These are phyloP conservation scores for Solanum pennellii DNA, from an alignment of 257 asterid species.

Conservation along the genomic window DNA sequence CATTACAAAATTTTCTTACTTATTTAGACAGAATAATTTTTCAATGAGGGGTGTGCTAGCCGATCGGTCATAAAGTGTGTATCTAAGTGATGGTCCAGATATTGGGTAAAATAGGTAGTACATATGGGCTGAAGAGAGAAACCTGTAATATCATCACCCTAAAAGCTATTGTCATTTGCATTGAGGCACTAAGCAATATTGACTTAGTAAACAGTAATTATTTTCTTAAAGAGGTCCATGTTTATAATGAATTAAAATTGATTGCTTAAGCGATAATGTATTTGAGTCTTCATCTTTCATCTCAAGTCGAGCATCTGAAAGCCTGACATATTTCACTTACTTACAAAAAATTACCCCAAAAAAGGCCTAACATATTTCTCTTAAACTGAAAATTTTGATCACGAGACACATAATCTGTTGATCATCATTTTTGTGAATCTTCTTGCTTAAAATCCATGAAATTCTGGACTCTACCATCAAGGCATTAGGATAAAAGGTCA, in stretches of 20 bases:
- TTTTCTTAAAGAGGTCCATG: background rate
- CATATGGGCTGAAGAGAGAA: background rate
- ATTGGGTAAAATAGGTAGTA: background rate
- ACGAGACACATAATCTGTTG: background rate
- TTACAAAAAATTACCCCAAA: background rate
- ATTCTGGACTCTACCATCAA: background rate
- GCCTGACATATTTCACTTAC: background rate
- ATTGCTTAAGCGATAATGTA: background rate
- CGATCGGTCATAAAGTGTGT: background rate
- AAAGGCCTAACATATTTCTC: background rate
- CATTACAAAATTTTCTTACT: background rate
- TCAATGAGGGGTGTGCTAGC: background rate
- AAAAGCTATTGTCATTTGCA: background rate
- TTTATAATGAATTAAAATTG: background rate
- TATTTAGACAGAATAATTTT: background rate
- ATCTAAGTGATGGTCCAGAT: background rate
- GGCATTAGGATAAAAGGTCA: background rate
- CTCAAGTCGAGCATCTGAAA: background rate
- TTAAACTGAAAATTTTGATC: background rate
- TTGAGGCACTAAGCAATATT: background rate
- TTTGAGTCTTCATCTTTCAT: background rate
- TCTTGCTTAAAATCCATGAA: background rate
- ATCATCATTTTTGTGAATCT: background rate
- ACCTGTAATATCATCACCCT: background rate
- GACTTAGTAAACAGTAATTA: background rate